Evolutionary conservation across 2,329 filamentous ascomycete genomes (phyloP).

Genomic region (Dryadomyces quercus-mongolicae): DNA sequence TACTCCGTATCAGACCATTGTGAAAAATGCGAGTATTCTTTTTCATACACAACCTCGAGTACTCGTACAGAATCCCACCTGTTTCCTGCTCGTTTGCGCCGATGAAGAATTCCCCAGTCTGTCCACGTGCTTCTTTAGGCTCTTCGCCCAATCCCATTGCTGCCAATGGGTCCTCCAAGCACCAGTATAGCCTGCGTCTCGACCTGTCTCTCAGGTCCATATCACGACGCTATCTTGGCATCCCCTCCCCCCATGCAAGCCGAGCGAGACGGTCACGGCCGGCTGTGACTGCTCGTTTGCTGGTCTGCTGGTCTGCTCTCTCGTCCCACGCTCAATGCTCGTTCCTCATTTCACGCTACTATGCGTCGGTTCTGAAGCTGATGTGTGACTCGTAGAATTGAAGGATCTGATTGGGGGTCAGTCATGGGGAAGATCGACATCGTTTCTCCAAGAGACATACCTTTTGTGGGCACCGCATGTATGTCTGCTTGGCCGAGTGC

Average conservation of each 20-base stretch:
- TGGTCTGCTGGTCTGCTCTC: no score
- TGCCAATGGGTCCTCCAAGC: no score
- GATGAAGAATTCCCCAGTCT: neutral
- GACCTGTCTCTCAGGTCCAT: neutral
- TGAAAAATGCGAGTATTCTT: neutral
- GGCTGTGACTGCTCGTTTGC: no score
- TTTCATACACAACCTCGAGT: no score
- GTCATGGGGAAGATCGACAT: neutral
- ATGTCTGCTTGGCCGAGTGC: conserved; percentile 55
- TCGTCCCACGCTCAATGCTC: neutral
- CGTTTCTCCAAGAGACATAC: conserved; percentile 26
- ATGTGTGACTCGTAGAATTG: conserved; percentile 48
- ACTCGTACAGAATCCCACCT: no score
- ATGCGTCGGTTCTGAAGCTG: conserved; percentile 18
- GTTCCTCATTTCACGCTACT: neutral
- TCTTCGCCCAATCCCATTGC: no score
- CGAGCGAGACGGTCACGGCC: no score
- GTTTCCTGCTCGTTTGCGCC: no score
- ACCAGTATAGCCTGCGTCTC: neutral
- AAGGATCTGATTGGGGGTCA: conserved; percentile 23
- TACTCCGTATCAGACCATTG: neutral
- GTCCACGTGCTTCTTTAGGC: neutral
- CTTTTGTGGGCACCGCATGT: conserved; percentile 69
- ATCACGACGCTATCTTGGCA: no score
- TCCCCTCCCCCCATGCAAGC: no score